Conservation (phyloP, 2,329 filamentous ascomycete species). For the Stachybotrys elegans region DNA sequence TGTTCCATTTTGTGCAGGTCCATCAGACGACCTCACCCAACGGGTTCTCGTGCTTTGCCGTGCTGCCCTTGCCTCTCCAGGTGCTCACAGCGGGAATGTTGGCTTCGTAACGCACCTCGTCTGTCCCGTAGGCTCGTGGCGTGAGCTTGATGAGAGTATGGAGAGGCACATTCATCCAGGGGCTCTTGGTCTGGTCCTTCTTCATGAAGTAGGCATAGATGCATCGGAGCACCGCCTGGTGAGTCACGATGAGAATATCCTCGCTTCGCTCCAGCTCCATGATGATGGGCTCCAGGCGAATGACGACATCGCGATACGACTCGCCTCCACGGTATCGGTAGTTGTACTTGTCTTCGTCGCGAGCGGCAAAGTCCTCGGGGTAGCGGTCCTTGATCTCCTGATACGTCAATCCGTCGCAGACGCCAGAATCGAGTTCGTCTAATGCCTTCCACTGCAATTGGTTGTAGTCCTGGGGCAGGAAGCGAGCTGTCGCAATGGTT, state of each 20-base stretch:
- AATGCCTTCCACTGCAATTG: constrained; percentile 98
- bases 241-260: constrained; percentile 96
- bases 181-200: constrained; percentile 83
- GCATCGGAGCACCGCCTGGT: constrained; percentile 93
- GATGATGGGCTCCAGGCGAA: constrained; percentile 96
- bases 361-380: constrained; percentile 90
- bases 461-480: constrained; percentile 76
- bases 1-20: too few relatives aligned
- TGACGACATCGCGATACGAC: constrained; percentile 93
- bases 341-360: constrained; percentile 99
- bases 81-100: constrained; percentile 95
- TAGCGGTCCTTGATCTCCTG: constrained; percentile 88
- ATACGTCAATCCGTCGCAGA: constrained; percentile 95
- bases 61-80: constrained; percentile 89
- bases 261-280: constrained; percentile 97
- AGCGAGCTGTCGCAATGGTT: constrained; percentile 86
- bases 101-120: constrained; percentile 81
- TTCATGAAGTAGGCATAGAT: constrained; percentile 99
- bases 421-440: constrained; percentile 92
- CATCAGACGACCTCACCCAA: constrained; percentile 27
- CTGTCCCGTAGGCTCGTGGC: constrained; percentile 87
- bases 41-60: constrained; percentile 77
- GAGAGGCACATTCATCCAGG: constrained; percentile 97
- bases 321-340: constrained; percentile 97
- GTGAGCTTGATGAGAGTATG: constrained; percentile 97